Conservation (phyloP, 2,329 filamentous ascomycete genomes). For the Alternaria arborescens region DNA sequence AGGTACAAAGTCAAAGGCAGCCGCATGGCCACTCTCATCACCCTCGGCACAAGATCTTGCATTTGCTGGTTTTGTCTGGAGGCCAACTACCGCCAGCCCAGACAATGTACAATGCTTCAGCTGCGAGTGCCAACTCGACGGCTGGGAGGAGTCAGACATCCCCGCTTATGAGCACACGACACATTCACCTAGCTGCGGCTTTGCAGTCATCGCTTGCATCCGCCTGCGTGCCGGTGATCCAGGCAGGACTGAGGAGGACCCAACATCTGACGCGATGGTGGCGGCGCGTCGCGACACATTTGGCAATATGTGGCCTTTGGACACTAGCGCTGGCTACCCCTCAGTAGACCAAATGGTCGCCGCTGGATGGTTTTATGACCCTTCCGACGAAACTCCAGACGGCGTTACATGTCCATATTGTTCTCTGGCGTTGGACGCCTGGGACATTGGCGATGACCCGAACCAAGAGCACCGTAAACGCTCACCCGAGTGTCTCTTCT, state of each 20-base stretch:
- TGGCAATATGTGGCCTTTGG: constrained; percentile 85
- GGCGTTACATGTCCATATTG: constrained; percentile 93
- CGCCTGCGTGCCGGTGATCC: constrained; percentile 68
- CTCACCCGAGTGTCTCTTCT: constrained; percentile 83
- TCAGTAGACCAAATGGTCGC: constrained; percentile 78
- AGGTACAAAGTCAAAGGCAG: constrained; percentile 44
- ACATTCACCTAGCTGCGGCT: constrained; percentile 83
- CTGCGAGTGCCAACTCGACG: constrained; percentile 83
- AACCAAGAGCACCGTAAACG: constrained; percentile 87
- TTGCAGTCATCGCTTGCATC: constrained; percentile 73
- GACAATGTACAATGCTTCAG: constrained; percentile 93
- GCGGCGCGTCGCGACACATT: constrained; percentile 86
- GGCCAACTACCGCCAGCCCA: constrained; percentile 74
- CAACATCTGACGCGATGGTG: constrained; percentile 73
- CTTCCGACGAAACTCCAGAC: constrained; percentile 82
- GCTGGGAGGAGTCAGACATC: constrained; percentile 89
- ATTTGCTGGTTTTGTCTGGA: constrained; percentile 89
- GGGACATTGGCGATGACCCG: constrained; percentile 92
- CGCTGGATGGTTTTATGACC: constrained; percentile 93
- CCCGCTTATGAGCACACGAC: constrained; percentile 85
- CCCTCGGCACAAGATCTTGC: constrained; percentile 79
- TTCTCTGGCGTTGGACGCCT: constrained; percentile 86
- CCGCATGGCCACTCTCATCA: constrained; percentile 78
- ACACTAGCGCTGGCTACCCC: constrained; percentile 54
- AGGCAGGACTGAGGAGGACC: constrained; percentile 74